A percentile compares a stretch with the other conserved stretches of the same genome.
phyloP scores from a whole-genome alignment of 441 rosid species.

The Theobroma grandiflorum region DNA sequence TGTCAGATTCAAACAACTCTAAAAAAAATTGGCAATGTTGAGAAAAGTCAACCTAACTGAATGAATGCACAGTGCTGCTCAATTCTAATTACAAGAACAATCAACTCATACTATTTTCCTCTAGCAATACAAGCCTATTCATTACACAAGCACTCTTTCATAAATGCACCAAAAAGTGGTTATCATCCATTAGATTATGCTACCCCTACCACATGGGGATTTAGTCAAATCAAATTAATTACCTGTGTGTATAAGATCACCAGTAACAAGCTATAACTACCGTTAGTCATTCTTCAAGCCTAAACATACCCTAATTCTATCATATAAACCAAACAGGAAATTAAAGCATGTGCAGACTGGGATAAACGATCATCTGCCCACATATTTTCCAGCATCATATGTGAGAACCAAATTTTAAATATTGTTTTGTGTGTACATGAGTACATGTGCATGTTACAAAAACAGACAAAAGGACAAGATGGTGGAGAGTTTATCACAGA shows the following conservation, averaged over 20 bases:
- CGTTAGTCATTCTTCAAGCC: not conserved
- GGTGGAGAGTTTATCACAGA: not conserved
- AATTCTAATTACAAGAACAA: conserved; percentile 15
- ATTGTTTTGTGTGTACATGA: not conserved
- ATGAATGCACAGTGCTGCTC: not conserved
- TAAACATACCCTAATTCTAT: not conserved
- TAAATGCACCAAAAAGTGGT: conserved; percentile 8
- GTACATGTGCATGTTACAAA: not conserved
- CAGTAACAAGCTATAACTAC: conserved; percentile 1
- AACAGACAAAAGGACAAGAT: conserved; percentile 18
- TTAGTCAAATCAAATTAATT: not conserved
- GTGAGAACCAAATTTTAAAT: not conserved
- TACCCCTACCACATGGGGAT: not conserved
- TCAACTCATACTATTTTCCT: not conserved
- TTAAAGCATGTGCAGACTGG: not conserved
- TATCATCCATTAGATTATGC: not conserved
- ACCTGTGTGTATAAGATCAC: not conserved
- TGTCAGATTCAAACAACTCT: not conserved
- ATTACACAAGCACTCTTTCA: conserved; percentile 5
- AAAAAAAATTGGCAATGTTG: not conserved
- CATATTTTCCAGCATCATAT: not conserved
- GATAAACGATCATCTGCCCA: conserved; percentile 10
- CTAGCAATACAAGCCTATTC: conserved; percentile 15
- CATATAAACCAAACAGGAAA: conserved; percentile 1
- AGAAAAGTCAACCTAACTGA: not conserved